Base-by-base conservation (phyloP, 2,329 filamentous ascomycete genomes). In the Neofusicoccum sp. region DNA sequence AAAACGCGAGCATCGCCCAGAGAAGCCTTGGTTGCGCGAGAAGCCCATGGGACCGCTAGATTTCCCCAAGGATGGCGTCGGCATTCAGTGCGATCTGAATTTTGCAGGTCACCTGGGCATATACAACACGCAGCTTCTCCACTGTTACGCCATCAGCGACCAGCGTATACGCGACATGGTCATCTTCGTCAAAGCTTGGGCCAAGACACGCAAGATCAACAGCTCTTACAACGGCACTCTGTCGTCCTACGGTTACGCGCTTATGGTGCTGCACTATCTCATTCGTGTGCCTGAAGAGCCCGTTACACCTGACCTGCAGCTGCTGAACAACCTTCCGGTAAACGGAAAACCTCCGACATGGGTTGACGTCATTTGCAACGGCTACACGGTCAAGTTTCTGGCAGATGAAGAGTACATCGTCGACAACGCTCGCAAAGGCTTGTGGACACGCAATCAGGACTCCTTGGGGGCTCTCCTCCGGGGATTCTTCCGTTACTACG, bases 51-150 rank as follows among this genome's bases (percentile, higher is more conserved):
- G 79, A 0, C 78, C 78, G 9, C 82, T 96, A 2, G 91, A 95
- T 71, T 93, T 93, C 61, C 89, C 90, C 5, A 90, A 90, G 69
- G 79, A 80, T 7, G 88, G 87, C 3, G 84, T 89, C 30, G 91
- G 91, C n/a, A 89, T 93, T 12, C 90, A 93, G 71, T 95, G 90
- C 71, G 91, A 96, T 70, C 91, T 97, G 79, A 96, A 96, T 73
- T 96, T 96, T 71, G 89, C 89, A 1, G 92, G 92, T 16, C 86
- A 90, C 45, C 83, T 96, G 3, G 91, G 88, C 1, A 80, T 96
- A 3, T 89, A 95, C 65, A 96, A 96, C 72, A 96, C 92, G 0
- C 78, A 85, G 34, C 84, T 97, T 40, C 82, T 97, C 31, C 86
- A 89, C 40, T 93, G 90, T 73, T 97, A 97, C 75, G 88, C 89